phyloP scores from a whole-genome alignment of 257 asterid genomes.

The Thymus mandschuricus region DNA sequence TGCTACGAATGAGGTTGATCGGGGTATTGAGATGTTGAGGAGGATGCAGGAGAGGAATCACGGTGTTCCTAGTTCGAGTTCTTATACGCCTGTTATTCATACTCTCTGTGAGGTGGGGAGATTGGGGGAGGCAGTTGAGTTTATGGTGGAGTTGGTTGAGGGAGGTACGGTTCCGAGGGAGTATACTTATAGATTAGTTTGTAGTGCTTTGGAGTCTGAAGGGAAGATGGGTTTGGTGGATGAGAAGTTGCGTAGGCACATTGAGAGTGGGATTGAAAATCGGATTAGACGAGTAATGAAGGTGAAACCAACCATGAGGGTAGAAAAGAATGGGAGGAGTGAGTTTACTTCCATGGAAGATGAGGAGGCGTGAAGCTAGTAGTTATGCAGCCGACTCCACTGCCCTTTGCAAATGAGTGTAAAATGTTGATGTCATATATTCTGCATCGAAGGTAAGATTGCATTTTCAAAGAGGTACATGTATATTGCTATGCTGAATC shows the following conservation, averaged over 20 bases:
- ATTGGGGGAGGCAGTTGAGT: slow-evolving; percentile 62
- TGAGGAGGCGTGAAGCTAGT: neutral
- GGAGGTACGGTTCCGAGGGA: slow-evolving; percentile 86
- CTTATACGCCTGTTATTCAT: slow-evolving; percentile 81
- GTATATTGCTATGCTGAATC: neutral
- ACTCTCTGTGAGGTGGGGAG: slow-evolving; percentile 82
- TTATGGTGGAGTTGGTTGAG: slow-evolving; percentile 63
- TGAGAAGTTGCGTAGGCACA: slow-evolving; percentile 32
- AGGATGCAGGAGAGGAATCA: slow-evolving; percentile 65
- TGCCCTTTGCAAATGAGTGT: neutral
- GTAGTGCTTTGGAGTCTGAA: slow-evolving; percentile 45
- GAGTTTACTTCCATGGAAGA: slow-evolving; percentile 7
- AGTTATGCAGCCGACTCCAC: neutral
- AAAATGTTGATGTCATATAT: neutral
- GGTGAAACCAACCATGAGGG: slow-evolving; percentile 56
- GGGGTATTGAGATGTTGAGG: slow-evolving; percentile 82
- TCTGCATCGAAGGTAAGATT: slow-evolving; percentile 10
- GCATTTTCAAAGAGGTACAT: neutral
- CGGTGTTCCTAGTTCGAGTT: slow-evolving; percentile 72
- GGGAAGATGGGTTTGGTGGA: slow-evolving; percentile 58
- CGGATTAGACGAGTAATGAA: slow-evolving; percentile 62
- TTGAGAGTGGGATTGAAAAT: slow-evolving; percentile 63
- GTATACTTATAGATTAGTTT: slow-evolving; percentile 65
- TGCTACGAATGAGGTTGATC: slow-evolving; percentile 77
- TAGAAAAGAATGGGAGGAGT: slow-evolving; percentile 15